Percentiles rank a stretch among this genome's conserved stretches.
Conservation (phyloP, 352 stramenopile species). For the Phytophthora quininea region DNA sequence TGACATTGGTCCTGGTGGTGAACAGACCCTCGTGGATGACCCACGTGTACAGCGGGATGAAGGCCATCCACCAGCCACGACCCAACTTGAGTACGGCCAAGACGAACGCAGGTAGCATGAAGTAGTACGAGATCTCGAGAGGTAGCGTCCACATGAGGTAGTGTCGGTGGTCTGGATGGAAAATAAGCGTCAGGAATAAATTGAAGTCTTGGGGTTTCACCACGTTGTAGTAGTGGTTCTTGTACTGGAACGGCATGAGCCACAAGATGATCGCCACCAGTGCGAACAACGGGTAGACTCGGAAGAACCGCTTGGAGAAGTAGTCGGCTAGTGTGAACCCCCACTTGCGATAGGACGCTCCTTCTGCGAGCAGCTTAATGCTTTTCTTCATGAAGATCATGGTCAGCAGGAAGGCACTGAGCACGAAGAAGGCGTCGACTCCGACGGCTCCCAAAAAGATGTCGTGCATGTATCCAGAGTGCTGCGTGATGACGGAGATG, state of each 20-base stretch:
- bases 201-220: not conserved
- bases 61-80: constrained; percentile 23
- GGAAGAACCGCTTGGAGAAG: not conserved
- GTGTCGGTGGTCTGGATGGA: constrained; percentile 1
- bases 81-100: constrained; percentile 1
- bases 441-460: not conserved
- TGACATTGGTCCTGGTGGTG: constrained; percentile 1
- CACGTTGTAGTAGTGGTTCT: constrained; percentile 1
- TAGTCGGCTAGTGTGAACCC: not conserved
- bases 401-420: not conserved
- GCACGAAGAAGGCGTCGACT: constrained; percentile 1
- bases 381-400: constrained; percentile 7
- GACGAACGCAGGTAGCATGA: not conserved
- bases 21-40: constrained; percentile 6
- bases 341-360: not conserved
- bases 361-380: not conserved
- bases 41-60: constrained; percentile 12
- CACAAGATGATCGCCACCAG: not conserved
- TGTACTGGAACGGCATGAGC: constrained; percentile 2
- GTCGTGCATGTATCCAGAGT: constrained; percentile 3
- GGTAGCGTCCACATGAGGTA: constrained; percentile 3
- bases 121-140: constrained; percentile 1
- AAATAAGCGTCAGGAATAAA: not conserved
- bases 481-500: not conserved
- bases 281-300: not conserved